Base-by-base conservation (phyloP, 2,329 filamentous ascomycete genomes). In the Talaromyces sp. region DNA sequence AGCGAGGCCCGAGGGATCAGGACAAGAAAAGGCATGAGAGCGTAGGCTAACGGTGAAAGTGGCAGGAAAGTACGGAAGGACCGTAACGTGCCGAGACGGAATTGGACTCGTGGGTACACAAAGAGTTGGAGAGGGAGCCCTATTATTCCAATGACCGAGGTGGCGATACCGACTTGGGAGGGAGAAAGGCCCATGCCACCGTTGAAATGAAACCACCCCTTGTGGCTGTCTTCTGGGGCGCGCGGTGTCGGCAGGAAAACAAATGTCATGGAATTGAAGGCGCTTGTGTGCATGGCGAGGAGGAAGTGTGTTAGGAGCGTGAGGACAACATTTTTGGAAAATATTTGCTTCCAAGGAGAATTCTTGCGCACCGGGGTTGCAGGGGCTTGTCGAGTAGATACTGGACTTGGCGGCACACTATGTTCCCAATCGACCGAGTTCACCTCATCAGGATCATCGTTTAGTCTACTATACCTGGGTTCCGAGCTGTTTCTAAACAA, bases 181-280 rank as follows among this genome's bases (percentile, higher is more conserved):
- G 90, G 87, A 0, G 85, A 84, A 58, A 95, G 82, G n/a, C 89
- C 89, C 0, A 95, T 80, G 1, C 91, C 91, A 31, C 91, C 90
- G 0, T 84, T 83, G 66, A 89, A 92, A 64, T 82, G 86, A 82
- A 61, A 83, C 74, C 64, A 73, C 66, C 67, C 74, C 73, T 66
- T 67, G 60, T 69, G 63, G 68, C 67, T 70, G 69, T 67, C 81
- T 75, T 74, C 78, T 0, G 72, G 74, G 64, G 80, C 85, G 4
- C 88, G 86, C 0, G 89, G 87, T 0, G 89, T 89, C 0, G 90
- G 91, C 53, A 93, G 81, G 73, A 93, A 92, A 57, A 91, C 82
- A 64, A 90, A 90, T 79, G 88, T 91, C 52, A 93, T 83, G 1
- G 88, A 85, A 70, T 90, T 89, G 78, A 92, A 93, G 31, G 89